Percentiles rank a stretch among this genome's conserved stretches.
These are phyloP conservation scores for Sugiyamaella marilandica DNA, from an alignment of 805 yeast genomes.

Conservation along the genomic window DNA sequence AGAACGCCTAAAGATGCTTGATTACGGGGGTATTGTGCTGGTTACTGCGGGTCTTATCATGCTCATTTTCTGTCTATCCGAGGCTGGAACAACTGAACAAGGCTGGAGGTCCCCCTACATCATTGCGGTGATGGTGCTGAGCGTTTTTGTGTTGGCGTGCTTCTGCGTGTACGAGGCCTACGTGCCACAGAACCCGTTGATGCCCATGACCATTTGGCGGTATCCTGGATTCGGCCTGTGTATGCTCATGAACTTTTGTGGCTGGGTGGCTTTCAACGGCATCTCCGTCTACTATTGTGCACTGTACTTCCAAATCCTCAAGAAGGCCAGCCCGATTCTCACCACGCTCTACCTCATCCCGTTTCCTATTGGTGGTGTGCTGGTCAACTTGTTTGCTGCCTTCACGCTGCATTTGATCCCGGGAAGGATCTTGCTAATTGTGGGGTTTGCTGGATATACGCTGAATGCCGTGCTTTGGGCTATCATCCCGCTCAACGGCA, in stretches of 20 bases:
- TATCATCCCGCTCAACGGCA: constrained; percentile 32
- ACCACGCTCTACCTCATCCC: constrained; percentile 43
- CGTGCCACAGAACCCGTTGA: constrained; percentile 40
- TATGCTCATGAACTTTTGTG: constrained; percentile 36
- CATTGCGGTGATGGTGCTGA: constrained; percentile 40
- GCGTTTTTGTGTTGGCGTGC: constrained; percentile 32
- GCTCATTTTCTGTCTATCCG: constrained; percentile 42
- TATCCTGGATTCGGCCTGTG: constrained; percentile 37
- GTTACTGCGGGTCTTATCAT: constrained; percentile 39
- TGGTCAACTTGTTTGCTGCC: constrained; percentile 43
- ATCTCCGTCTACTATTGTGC: constrained; percentile 37
- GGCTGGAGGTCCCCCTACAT: constrained; percentile 48
- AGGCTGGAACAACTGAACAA: constrained; percentile 37
- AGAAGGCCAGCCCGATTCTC: constrained; percentile 37
- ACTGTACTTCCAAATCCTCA: constrained; percentile 41
- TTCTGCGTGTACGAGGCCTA: constrained; percentile 39
- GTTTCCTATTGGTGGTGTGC: constrained; percentile 39
- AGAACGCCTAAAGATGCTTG: constrained; percentile 31
- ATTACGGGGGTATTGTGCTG: constrained; percentile 42
- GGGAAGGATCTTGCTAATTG: constrained; percentile 36
- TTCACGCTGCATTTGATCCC: constrained; percentile 42
- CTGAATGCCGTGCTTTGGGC: constrained; percentile 41
- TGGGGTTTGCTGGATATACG: constrained; percentile 36
- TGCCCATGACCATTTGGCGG: constrained; percentile 44
- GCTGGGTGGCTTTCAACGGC: constrained; percentile 43